Evolutionary conservation across 331 rosid genomes (phyloP).

Genomic region (Pyrus hybrid): DNA sequence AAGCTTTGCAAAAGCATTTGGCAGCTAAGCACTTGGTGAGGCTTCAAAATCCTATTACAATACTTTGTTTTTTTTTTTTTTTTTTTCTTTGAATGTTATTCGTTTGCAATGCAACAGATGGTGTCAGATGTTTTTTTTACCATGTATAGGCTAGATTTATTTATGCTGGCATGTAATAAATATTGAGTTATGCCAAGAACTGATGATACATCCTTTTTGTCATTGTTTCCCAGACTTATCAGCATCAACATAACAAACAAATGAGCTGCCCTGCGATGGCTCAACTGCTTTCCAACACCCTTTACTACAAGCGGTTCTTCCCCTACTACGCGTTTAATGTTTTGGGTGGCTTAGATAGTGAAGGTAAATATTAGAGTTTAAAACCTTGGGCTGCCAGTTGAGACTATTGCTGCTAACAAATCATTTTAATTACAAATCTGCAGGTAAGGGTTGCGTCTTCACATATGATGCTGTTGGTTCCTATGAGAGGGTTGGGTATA

Average conservation of each 20-base stretch:
- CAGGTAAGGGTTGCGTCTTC: conserved; percentile 96
- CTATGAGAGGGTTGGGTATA: conserved; percentile 91
- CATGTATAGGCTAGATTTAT: background rate
- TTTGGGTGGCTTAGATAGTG: conserved; percentile 84
- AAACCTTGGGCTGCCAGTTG: background rate
- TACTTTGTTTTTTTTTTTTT: background rate
- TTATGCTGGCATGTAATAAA: background rate
- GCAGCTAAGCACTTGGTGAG: conserved; percentile 82
- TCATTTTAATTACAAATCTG: background rate
- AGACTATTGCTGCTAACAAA: background rate
- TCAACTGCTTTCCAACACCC: conserved; percentile 87
- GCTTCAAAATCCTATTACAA: background rate
- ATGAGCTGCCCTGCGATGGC: conserved; percentile 99
- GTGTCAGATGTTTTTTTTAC: background rate
- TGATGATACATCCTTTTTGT: background rate
- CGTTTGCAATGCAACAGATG: background rate
- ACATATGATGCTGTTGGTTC: conserved; percentile 98
- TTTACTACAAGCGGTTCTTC: conserved; percentile 87
- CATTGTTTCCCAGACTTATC: conserved; percentile 52
- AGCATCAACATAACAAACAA: conserved; percentile 95
- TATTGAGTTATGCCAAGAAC: background rate
- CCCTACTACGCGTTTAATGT: conserved; percentile 91
- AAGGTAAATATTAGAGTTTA: conserved; percentile 43
- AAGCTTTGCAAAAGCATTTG: conserved; percentile 80
- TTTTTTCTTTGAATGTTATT: fast-evolving